Base-by-base conservation (phyloP, 163 green algal genomes). In the Chloroidium sp. region DNA sequence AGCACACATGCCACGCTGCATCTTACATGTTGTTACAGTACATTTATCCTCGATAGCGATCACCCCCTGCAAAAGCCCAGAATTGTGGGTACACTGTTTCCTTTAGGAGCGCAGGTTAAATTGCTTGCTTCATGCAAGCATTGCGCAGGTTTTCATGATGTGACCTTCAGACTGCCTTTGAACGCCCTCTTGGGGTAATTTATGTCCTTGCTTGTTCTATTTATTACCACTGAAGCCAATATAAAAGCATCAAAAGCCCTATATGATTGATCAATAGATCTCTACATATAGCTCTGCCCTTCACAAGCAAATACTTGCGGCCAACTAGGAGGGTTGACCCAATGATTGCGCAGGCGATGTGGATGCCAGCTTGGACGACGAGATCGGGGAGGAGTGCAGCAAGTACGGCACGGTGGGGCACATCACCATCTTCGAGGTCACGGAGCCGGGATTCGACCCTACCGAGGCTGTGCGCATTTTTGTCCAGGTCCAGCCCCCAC, bases 391-490 rank as follows among this genome's bases (percentile, higher is more conserved):
- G 62, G 92, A 95, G 83, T 95, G 92, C 83, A 86, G 78, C 79
- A 94, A 93, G 83, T 93, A 92, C 83, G 92, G 90, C 67, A 76
- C 67, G 8, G 88, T 92, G 14, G 69, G 74, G 60, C 86, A 84
- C 59, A 92, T 97, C 6, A 80, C 95, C 64, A 97, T 98, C 62
- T 98, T 98, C 85, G 92, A 97, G 87, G 93, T 97, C 58, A 98
- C 91, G 0, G 91, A 91, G 75, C 80, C 90, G 0, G 86, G 86
- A 1, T 97, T 91, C 80, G 79, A 86, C 0, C 61, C 82, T 0
- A 89, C 93, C 62, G 89, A 97, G 80, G 90, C 95, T 2, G 94
- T 98, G 60, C 90, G 93, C 69, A 92, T 94, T 59, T 95, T 93
- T 85, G 86, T 95, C 60, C 82, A 96, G 82, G 98, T 98, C 90